These are phyloP conservation scores for Aspergillus amoenus DNA, from an alignment of 2,329 filamentous ascomycete species.

Conservation along the genomic window DNA sequence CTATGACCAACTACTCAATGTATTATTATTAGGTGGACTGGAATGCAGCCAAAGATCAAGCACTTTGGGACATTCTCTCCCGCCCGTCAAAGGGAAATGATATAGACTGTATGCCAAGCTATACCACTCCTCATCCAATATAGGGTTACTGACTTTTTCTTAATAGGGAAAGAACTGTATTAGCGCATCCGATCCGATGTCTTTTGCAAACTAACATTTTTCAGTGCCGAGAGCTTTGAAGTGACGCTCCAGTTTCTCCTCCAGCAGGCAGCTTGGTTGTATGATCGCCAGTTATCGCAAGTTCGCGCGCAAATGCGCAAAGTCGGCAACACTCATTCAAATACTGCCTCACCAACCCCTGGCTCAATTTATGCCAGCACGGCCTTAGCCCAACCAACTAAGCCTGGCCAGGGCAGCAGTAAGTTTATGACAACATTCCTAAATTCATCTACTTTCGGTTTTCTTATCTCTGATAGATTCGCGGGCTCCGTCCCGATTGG, in stretches of 20 bases:
- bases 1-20: slow-evolving; percentile 12
- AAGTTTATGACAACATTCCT: background rate
- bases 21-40: slow-evolving; percentile 68
- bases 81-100: slow-evolving; percentile 74
- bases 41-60: slow-evolving; percentile 82
- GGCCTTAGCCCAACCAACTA: slow-evolving; percentile 36
- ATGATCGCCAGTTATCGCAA: slow-evolving; percentile 85
- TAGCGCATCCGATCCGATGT: background rate
- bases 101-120: slow-evolving; percentile 68
- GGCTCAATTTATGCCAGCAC: slow-evolving; percentile 44
- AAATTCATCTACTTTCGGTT: background rate
- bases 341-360: slow-evolving; percentile 42
- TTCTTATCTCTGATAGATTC: slow-evolving; percentile 23
- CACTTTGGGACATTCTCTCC: slow-evolving; percentile 86
- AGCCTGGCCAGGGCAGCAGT: slow-evolving; percentile 5
- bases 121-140: background rate
- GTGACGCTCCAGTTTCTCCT: slow-evolving; percentile 86
- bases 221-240: slow-evolving; percentile 71
- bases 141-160: slow-evolving; percentile 12
- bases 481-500: slow-evolving; percentile 40
- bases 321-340: slow-evolving; percentile 43
- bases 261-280: slow-evolving; percentile 90
- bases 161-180: slow-evolving; percentile 73
- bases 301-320: slow-evolving; percentile 87
- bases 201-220: background rate